Evolutionary conservation across 2,329 filamentous ascomycete genomes (phyloP), one percentile per base, ranked within the genome.

Genomic region (Amauroascus verrucosus): DNA sequence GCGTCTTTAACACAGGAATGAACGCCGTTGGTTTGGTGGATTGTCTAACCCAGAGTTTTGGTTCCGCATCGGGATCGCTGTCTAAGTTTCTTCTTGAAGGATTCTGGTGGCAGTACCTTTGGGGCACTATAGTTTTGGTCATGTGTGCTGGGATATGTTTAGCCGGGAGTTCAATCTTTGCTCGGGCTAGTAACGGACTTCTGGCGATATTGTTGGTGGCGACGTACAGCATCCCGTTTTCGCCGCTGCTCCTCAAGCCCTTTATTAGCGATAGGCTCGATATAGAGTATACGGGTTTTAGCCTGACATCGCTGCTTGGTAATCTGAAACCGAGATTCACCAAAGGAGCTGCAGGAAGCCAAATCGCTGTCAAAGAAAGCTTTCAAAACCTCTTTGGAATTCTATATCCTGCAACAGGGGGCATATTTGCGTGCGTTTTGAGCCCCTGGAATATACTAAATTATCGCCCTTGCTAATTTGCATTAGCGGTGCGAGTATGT

Each of bases 361-460:
- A 82, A 48, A 78, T 83, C 54, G 73, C 73, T 33, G 83, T 81
- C 6, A 72, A 80, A 40, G 81, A 84, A 57, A 90, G 77, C 13
- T 94, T 89, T 60, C 84, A 89, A 57, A 82, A 88, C 59, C 73
- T 94, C 7, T 95, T 95, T 70, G 89, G 88, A 1, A 88, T 95
- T 57, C 71, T 95, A 1, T 95, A 93, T 61, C 87, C 88, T 33
- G 81, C 82, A 2, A 84, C 81, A 1, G 79, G 80, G 4, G 75
- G 72, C 3, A 81, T 80, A 24, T 79, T 81, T 61, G 77, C 78
- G 72, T 76, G 65, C 60, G 72, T 70, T 7, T 35, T 35, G 16
- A 8, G 18, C 44, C 16, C 20, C 13, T 9, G 2, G 5, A 44
- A 1, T 6, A 33, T 33, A 33, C 52, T 44, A 20, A 76, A 20